Conservation (phyloP, 1,139 yeast species). For the Blastobotrys serpentis region DNA sequence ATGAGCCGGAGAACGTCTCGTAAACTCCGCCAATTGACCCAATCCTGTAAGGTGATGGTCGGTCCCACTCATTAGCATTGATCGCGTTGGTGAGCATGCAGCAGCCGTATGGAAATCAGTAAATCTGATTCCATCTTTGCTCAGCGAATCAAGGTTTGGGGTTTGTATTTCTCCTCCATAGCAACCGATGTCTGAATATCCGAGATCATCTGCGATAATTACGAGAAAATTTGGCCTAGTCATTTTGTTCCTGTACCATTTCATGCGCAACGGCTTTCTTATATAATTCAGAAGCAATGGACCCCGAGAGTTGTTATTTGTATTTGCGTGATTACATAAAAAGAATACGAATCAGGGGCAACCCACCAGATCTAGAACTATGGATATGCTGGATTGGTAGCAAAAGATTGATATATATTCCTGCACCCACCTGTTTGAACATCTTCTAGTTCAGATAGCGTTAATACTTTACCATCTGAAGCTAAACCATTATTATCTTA, state of each 20-base stretch:
- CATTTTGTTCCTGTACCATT: neutral
- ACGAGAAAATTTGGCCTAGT: conserved; percentile 46
- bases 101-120: conserved; percentile 64
- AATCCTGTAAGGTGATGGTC: conserved; percentile 61
- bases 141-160: conserved; percentile 50
- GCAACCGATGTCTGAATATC: conserved; percentile 56
- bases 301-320: too few species aligned
- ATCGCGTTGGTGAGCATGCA: conserved; percentile 64
- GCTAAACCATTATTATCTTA: too few species aligned
- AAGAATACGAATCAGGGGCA: too few species aligned
- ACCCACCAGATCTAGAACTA: too few species aligned
- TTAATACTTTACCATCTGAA: too few species aligned
- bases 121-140: conserved; percentile 47
- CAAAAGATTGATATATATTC: too few species aligned
- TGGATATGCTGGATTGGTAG: too few species aligned
- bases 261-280: too few species aligned
- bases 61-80: conserved; percentile 60
- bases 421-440: too few species aligned
- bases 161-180: conserved; percentile 61
- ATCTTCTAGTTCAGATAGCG: too few species aligned
- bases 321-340: too few species aligned
- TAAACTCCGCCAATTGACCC: conserved; percentile 57
- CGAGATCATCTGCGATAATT: conserved; percentile 62
- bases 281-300: too few species aligned
- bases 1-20: conserved; percentile 23